Evolutionary conservation across 208 protist species (phyloP), one percentile per base, ranked within the genome.

Genomic region (Leishmania turanica): DNA sequence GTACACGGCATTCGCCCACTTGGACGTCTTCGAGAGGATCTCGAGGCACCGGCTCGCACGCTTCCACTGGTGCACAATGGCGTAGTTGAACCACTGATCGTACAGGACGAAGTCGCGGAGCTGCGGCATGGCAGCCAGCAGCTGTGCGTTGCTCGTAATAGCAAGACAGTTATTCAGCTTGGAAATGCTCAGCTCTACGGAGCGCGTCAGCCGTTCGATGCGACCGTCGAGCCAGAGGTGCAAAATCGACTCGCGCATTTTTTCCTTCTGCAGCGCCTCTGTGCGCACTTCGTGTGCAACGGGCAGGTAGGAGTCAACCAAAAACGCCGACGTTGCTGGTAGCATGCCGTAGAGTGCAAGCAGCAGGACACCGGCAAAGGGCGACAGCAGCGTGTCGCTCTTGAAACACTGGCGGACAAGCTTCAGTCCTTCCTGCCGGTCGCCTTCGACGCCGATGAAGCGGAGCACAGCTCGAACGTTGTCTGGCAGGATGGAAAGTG

Each of bases 1-100:
- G 83, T 90, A 96, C 64, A 89, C 90, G 75, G 89, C 84, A 58
- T 88, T 84, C 11, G 88, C 93, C 92, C 90, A 96, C 45, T 87
- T 80, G 19, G 89, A 91, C 7, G 84, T 89, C 68, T 85, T 76
- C 54, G 87, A 87, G 45, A 96, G 78, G 27, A 84, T 49, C 1
- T 69, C 75, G 56, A 92, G 88, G 19, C 73, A 76, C 42, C 74
- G 66, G 8, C 86, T 85, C 11, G 86, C 82, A 31, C 83, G 78
- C 58, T 82, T 75, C 88, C 89, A 96, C n/a, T 88, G 69, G 40
- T 80, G 69, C 53, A 79, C 42, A 51, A 89, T 78, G 42, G 81
- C 68, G 58, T 86, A 83, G 78, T 87, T 92, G 77, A 87, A 88
- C 66, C 80, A 89, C 65, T 90, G 88, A 76, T 96, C 92, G 71